Evolutionary conservation across 2,329 filamentous ascomycete genomes (phyloP), one percentile per base, ranked within the genome.

Genomic region (Elsinoe australis): DNA sequence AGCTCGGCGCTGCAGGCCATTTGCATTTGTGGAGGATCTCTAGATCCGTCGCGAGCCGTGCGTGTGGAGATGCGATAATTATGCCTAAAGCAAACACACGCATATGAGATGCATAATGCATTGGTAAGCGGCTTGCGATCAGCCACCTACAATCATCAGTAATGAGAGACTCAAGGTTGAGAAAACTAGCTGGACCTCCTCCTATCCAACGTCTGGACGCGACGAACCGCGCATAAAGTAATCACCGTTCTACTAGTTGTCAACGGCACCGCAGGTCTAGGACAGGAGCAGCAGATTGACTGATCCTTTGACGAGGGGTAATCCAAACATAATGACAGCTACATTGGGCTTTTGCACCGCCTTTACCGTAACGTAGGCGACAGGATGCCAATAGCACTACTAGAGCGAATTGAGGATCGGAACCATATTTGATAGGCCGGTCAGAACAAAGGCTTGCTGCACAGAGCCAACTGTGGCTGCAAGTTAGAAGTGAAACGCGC

Each of bases 401-500:
- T n/a, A n/a, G n/a, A n/a, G n/a, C n/a, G n/a, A n/a, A n/a, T n/a
- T n/a, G n/a, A n/a, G n/a, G n/a, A n/a, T n/a, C n/a, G n/a, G n/a
- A n/a, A n/a, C n/a, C n/a, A n/a, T n/a, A n/a, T n/a, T n/a, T n/a
- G n/a, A n/a, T n/a, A n/a, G n/a, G n/a, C n/a, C n/a, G n/a, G n/a
- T n/a, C n/a, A n/a, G n/a, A n/a, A n/a, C n/a, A n/a, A n/a, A n/a
- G n/a, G n/a, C n/a, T n/a, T n/a, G n/a, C n/a, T n/a, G n/a, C n/a
- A n/a, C n/a, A n/a, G 17, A 15, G 8, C 26, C 15, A 31, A 18
- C 17, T 32, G 39, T 44, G 39, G 39, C 39, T 44, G 24, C 39
- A 44, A 44, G 39, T 44, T 26, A 32, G 26, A 44, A 21, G 39
- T 44, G 39, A 44, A 44, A 44, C 39, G 28, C 39, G 24, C 26